Percentiles rank a stretch among this genome's conserved stretches.
These are phyloP conservation scores for Aspergillus heteromorphus DNA, from an alignment of 495 filamentous ascomycete species.

Conservation along the genomic window DNA sequence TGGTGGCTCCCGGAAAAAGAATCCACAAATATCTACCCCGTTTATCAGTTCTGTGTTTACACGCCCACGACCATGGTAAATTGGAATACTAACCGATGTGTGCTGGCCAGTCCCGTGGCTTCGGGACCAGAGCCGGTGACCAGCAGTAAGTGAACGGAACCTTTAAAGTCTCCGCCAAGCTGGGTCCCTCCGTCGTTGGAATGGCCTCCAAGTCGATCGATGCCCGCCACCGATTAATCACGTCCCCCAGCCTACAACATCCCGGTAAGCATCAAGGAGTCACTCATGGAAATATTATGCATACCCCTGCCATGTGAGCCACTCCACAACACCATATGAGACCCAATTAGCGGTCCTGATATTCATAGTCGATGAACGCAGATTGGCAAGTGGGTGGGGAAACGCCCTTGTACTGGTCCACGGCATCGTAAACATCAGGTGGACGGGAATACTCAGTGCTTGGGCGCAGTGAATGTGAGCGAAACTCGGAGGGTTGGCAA, in stretches of 20 bases:
- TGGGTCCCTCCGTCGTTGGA: slow-evolving; percentile 28
- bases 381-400: slow-evolving; percentile 54
- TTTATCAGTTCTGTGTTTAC: neutral
- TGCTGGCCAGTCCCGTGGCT: slow-evolving; percentile 54
- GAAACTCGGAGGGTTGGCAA: slow-evolving; percentile 64
- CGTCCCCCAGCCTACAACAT: slow-evolving; percentile 48
- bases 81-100: slow-evolving; percentile 40
- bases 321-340: slow-evolving; percentile 57
- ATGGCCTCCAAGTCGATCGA: slow-evolving; percentile 51
- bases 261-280: too few relatives aligned
- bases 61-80: neutral
- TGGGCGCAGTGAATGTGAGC: slow-evolving; percentile 62
- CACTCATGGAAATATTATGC: too few relatives aligned
- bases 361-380: slow-evolving; percentile 42
- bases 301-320: slow-evolving; percentile 63
- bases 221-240: slow-evolving; percentile 53
- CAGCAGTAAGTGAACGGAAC: slow-evolving; percentile 62
- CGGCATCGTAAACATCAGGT: slow-evolving; percentile 65
- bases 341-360: slow-evolving; percentile 49
- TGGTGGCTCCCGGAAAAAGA: slow-evolving; percentile 52
- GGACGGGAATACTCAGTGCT: slow-evolving; percentile 54
- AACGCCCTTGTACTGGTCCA: slow-evolving; percentile 52
- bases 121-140: slow-evolving; percentile 58
- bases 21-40: slow-evolving; percentile 48
- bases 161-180: slow-evolving; percentile 36